Percentiles rank a stretch among this genome's conserved stretches.
phyloP scores from a whole-genome alignment of 169 alveolate species.

The Blepharisma undulans region DNA sequence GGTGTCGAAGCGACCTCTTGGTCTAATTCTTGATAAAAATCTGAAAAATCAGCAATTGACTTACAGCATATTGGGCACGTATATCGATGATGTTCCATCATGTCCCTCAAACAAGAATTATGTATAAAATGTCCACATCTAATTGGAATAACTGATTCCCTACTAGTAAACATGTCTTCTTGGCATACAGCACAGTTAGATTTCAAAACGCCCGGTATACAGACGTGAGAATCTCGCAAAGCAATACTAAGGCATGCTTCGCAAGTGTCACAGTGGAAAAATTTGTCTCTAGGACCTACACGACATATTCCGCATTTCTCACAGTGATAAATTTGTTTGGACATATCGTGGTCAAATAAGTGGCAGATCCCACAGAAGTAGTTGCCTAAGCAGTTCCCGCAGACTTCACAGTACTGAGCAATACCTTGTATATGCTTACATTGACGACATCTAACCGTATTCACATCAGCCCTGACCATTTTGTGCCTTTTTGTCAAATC shows the following conservation, averaged over 20 bases:
- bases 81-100: not conserved
- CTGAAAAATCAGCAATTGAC: constrained; percentile 40
- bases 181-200: constrained; percentile 55
- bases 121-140: constrained; percentile 64
- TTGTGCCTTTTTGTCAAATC: constrained; percentile 57
- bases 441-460: constrained; percentile 43
- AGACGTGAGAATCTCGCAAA: constrained; percentile 45
- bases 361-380: constrained; percentile 59
- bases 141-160: constrained; percentile 27
- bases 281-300: constrained; percentile 69
- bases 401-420: constrained; percentile 38
- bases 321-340: constrained; percentile 79
- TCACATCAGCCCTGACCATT: constrained; percentile 51
- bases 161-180: constrained; percentile 47
- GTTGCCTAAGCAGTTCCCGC: constrained; percentile 44
- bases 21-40: constrained; percentile 35
- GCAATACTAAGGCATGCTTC: constrained; percentile 48
- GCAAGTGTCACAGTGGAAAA: constrained; percentile 77
- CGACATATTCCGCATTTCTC: constrained; percentile 85
- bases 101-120: constrained; percentile 37
- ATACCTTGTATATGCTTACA: constrained; percentile 34
- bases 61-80: constrained; percentile 59
- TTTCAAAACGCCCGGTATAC: constrained; percentile 31
- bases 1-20: constrained; percentile 40
- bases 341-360: constrained; percentile 61